phyloP scores from a whole-genome alignment of 805 yeast genomes.

The Clavispora fructus region DNA sequence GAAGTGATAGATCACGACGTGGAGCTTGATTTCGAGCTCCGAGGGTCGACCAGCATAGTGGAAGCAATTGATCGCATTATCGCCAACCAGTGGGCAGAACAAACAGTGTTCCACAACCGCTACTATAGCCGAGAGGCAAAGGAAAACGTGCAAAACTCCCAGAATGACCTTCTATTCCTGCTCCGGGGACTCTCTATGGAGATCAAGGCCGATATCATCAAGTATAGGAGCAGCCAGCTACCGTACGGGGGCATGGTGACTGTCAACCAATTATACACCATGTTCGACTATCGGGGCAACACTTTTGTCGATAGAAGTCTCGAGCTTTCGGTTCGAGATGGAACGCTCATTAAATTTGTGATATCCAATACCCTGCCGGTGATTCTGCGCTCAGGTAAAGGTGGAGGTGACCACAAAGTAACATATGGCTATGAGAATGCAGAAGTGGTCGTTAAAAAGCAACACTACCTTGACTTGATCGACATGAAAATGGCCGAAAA shows the following conservation, averaged over 20 bases:
- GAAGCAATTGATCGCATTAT: slow-evolving; percentile 29
- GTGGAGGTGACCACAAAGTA: slow-evolving; percentile 12
- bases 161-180: slow-evolving; percentile 29
- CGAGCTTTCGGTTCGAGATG: slow-evolving; percentile 31
- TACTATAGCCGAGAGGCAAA: slow-evolving; percentile 14
- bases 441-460: slow-evolving; percentile 29
- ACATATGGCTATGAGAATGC: slow-evolving; percentile 41
- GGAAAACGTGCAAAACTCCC: not conserved
- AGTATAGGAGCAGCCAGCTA: slow-evolving; percentile 25
- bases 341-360: slow-evolving; percentile 34
- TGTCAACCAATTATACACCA: slow-evolving; percentile 44
- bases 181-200: slow-evolving; percentile 28
- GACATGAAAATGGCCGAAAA: slow-evolving; percentile 6
- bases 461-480: slow-evolving; percentile 19
- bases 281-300: slow-evolving; percentile 39
- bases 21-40: slow-evolving; percentile 34
- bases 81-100: slow-evolving; percentile 36
- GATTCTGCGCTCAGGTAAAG: slow-evolving; percentile 34
- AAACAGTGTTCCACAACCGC: slow-evolving; percentile 22
- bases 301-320: slow-evolving; percentile 47
- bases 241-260: slow-evolving; percentile 38
- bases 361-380: slow-evolving; percentile 42
- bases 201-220: slow-evolving; percentile 32
- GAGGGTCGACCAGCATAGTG: slow-evolving; percentile 23
- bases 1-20: slow-evolving; percentile 31